Evolutionary conservation across 345 rosid species (phyloP).

Genomic region (Citrus hindsii): DNA sequence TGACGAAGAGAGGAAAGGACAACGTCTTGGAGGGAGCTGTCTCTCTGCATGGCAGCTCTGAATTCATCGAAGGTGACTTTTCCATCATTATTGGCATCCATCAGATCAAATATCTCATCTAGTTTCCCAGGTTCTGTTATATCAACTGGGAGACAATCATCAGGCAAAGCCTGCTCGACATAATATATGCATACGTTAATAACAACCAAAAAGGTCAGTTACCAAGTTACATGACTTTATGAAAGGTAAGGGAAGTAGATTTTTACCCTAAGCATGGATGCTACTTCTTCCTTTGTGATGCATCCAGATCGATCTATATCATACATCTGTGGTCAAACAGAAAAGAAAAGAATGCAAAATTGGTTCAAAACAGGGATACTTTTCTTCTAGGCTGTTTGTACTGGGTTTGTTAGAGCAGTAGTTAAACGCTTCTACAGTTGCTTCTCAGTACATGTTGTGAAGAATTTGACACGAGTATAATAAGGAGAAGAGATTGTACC

Average conservation of each 20-base stretch:
- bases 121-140: constrained; percentile 57
- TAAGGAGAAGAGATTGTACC: constrained; percentile 22
- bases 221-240: not conserved
- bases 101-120: constrained; percentile 60
- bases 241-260: not conserved
- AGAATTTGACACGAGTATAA: not conserved
- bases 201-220: not conserved
- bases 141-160: constrained; percentile 60
- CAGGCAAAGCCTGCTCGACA: constrained; percentile 53
- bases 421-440: not conserved
- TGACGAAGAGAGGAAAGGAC: constrained; percentile 64
- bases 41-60: constrained; percentile 65
- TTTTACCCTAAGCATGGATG: constrained; percentile 62
- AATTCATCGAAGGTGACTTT: constrained; percentile 70
- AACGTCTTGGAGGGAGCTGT: constrained; percentile 63
- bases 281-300: constrained; percentile 68
- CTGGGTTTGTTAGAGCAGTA: no score
- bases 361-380: not conserved
- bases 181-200: not conserved
- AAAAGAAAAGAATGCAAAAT: not conserved
- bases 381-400: not conserved
- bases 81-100: constrained; percentile 69
- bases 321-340: constrained; percentile 44
- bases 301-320: constrained; percentile 65
- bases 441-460: not conserved